A percentile compares a stretch with the other conserved stretches of the same genome.
These are phyloP conservation scores for Erysimum cheiranthoides DNA, from an alignment of 345 rosid species.

Conservation along the genomic window DNA sequence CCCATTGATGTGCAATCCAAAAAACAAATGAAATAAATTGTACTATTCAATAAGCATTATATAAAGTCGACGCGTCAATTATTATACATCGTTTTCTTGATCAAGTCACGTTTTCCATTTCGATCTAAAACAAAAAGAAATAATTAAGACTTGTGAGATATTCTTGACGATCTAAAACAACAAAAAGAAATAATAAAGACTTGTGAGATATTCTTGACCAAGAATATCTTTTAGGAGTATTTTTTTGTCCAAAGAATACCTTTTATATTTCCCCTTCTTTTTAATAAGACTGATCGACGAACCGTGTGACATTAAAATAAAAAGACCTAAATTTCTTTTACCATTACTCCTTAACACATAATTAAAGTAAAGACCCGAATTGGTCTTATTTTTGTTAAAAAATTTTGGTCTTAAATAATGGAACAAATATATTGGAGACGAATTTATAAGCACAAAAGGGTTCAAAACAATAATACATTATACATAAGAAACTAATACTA, in stretches of 20 bases:
- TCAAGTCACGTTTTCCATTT: slow-evolving; percentile 34
- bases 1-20: slow-evolving; percentile 1
- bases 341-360: neutral
- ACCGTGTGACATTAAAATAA: neutral
- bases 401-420: slow-evolving; percentile 4
- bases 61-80: slow-evolving; percentile 40
- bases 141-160: slow-evolving; percentile 14
- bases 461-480: neutral
- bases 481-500: neutral
- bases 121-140: neutral
- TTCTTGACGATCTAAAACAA: neutral
- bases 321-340: neutral
- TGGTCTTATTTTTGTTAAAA: neutral
- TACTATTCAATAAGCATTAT: neutral
- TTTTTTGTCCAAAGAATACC: neutral
- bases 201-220: too few relatives aligned
- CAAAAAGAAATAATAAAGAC: too few relatives aligned
- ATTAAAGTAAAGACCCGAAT: slow-evolving; percentile 4
- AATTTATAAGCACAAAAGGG: neutral
- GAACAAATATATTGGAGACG: neutral
- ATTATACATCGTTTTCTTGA: slow-evolving; percentile 19
- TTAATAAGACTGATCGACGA: neutral
- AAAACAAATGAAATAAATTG: neutral
- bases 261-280: too few relatives aligned
- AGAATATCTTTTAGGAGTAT: too few relatives aligned